These are phyloP conservation scores for Ceratobasidium papillatum DNA, from an alignment of 1,284 basidiomycete species.

Conservation along the genomic window DNA sequence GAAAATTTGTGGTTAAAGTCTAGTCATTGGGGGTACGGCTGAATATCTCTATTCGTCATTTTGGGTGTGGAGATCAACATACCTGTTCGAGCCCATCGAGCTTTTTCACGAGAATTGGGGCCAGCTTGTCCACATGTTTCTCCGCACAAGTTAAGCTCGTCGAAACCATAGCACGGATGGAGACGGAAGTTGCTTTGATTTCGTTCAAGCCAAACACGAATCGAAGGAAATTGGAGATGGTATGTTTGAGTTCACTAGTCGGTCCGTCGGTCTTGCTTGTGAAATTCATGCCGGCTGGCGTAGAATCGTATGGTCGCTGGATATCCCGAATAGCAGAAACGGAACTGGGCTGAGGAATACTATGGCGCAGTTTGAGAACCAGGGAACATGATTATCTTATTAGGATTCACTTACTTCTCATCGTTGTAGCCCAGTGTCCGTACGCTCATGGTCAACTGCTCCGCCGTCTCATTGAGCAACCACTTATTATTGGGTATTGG, in stretches of 20 bases:
- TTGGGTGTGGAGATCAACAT: no score
- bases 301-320: no score
- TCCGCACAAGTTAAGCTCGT: background rate
- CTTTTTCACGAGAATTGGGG: background rate
- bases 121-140: constrained; percentile 7
- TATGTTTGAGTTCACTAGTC: background rate
- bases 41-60: no score
- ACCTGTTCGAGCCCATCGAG: background rate
- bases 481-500: background rate
- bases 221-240: background rate
- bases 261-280: background rate
- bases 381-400: no score
- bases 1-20: background rate
- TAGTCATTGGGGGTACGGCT: no score
- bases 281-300: no score
- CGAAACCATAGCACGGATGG: background rate
- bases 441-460: background rate
- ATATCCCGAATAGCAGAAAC: no score
- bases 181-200: background rate
- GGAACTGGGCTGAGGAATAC: background rate
- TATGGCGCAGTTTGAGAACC: background rate
- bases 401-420: background rate
- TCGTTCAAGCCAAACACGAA: background rate
- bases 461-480: background rate
- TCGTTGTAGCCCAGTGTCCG: background rate